A percentile compares a stretch with the other conserved stretches of the same genome.
These are phyloP conservation scores for Citrus glauca DNA, from an alignment of 345 rosid species.

Conservation along the genomic window DNA sequence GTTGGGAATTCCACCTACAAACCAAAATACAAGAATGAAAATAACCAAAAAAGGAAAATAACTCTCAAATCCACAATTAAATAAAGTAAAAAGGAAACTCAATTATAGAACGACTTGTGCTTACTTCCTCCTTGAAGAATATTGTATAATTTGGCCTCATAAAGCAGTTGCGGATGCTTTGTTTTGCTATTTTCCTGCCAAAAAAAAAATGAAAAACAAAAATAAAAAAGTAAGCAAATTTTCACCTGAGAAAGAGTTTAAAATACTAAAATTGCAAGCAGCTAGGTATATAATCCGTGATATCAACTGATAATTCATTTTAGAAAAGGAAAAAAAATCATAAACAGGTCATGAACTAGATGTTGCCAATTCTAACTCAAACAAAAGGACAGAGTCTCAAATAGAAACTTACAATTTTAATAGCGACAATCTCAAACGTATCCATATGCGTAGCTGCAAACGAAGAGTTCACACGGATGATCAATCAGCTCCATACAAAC, in stretches of 20 bases:
- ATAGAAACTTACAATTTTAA: conserved; percentile 77
- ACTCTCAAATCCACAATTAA: neutral
- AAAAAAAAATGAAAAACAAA: too few relatives aligned
- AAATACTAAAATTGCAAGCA: neutral
- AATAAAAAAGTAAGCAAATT: too few relatives aligned
- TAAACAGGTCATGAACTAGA: conserved; percentile 9
- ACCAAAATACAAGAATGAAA: neutral
- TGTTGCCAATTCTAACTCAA: neutral
- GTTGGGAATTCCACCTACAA: conserved; percentile 72
- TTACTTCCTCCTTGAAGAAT: conserved; percentile 89
- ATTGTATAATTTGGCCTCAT: conserved; percentile 79
- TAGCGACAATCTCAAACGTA: conserved; percentile 87
- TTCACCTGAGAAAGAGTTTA: neutral
- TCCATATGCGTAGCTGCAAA: conserved; percentile 81
- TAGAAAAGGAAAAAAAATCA: neutral
- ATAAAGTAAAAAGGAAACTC: neutral
- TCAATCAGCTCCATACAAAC: conserved; percentile 2
- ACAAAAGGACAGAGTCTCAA: neutral
- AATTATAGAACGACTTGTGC: conserved; percentile 7
- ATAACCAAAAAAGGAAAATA: neutral
- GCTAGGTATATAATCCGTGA: neutral
- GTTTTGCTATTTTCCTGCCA: conserved; percentile 76
- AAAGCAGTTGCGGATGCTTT: conserved; percentile 84
- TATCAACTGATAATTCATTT: neutral
- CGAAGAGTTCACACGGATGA: neutral